Base-by-base conservation (phyloP, 768 basidiomycete species). In the Dioszegia aurantiaca region DNA sequence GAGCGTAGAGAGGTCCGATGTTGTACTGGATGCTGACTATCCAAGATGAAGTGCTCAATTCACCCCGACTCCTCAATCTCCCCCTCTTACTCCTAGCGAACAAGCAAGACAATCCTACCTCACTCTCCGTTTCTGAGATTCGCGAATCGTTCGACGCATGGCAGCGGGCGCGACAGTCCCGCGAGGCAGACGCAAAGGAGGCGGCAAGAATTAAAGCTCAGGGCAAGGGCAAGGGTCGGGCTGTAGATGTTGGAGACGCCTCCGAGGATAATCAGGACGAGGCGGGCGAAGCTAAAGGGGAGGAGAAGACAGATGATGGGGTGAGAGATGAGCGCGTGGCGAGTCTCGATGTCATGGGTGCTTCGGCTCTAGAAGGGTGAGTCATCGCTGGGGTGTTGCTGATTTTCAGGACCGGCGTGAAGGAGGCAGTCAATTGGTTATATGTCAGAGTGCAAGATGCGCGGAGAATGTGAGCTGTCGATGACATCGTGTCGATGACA, bases 391-490 rank as follows among this genome's bases (percentile, higher is more conserved):
- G 10, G 31, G n/a, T n/a, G n/a, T n/a, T n/a, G 33, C 24, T 59
- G 30, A 41, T 46, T 19, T 64, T 1, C 54, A 95, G 92, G 41
- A 89, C 89, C 28, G 92, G 93, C 1, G 86, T 94, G 16, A 83
- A 87, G 55, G 87, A 88, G 48, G 91, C 89, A 0, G 88, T 95
- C 2, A 88, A 95, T 70, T 98, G 93, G 93, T 72, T 98, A 26
- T 94, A 94, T 72, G 84, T 93, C 55, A 83, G 92, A 0, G 92
- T 95, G 4, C 90, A 94, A 77, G 92, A 91, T 64, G 90, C 89
- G 63, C 80, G 87, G 45, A 76, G 78, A 62, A 83, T 76, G 74
- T 76, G 56, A 63, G 74, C n/a, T n/a, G n/a, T n/a, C n/a, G n/a
- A n/a, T n/a, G n/a, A n/a, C n/a, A n/a, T n/a, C n/a, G n/a, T n/a